A percentile compares a stretch with the other conserved stretches of the same genome.
phyloP scores from a whole-genome alignment of 208 protist species.

The Leishmania braziliensis region DNA sequence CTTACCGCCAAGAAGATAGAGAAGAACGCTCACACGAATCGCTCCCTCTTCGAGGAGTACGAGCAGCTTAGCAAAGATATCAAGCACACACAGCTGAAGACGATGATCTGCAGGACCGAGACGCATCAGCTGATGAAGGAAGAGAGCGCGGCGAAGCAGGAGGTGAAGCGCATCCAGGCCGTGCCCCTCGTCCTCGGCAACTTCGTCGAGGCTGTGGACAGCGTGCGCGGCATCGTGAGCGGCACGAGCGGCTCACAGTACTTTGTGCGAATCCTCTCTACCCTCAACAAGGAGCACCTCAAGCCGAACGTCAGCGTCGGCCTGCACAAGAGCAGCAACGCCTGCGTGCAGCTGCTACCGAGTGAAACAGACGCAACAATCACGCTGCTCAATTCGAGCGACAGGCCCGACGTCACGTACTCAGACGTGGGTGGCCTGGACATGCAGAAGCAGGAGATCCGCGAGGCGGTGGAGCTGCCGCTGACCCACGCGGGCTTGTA shows the following conservation, averaged over 20 bases:
- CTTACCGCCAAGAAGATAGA: slow-evolving; percentile 11
- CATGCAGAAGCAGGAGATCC: slow-evolving; percentile 99
- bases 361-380: slow-evolving; percentile 98
- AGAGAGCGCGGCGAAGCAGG: slow-evolving; percentile 90
- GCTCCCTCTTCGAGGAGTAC: slow-evolving; percentile 81
- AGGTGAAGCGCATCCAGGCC: slow-evolving; percentile 99
- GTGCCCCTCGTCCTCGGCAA: slow-evolving; percentile 99
- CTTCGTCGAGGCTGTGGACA: slow-evolving; percentile 99
- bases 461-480: slow-evolving; percentile 99
- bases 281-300: slow-evolving; percentile 97
- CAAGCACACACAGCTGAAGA: slow-evolving; percentile 86
- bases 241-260: slow-evolving; percentile 97
- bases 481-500: slow-evolving; percentile 99
- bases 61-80: slow-evolving; percentile 72
- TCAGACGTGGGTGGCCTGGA: slow-evolving; percentile 98
- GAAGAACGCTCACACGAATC: slow-evolving; percentile 5
- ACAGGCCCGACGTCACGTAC: slow-evolving; percentile 96
- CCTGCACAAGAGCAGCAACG: slow-evolving; percentile 98
- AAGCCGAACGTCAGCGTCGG: slow-evolving; percentile 99
- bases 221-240: slow-evolving; percentile 94
- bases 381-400: slow-evolving; percentile 91
- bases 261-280: slow-evolving; percentile 98
- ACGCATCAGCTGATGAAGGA: slow-evolving; percentile 90
- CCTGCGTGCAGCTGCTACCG: slow-evolving; percentile 98
- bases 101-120: slow-evolving; percentile 89